These are phyloP conservation scores for Neurospora sp. DNA, from an alignment of 495 filamentous ascomycete species.

Conservation along the genomic window DNA sequence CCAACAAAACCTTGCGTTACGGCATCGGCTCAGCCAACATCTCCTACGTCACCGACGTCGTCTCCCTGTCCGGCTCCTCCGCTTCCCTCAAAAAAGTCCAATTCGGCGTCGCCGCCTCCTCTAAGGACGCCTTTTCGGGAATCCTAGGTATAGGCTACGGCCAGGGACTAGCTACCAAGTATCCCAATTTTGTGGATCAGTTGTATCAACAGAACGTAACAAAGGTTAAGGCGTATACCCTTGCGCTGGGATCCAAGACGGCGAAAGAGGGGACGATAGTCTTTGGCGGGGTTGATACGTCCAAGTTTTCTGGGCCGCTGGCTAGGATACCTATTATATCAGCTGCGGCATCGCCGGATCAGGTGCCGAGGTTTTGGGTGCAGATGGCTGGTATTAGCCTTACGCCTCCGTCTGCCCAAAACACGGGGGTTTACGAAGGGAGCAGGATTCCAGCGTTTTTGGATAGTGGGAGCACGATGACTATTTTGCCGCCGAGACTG, in stretches of 20 bases:
- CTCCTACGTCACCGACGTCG: slow-evolving; percentile 33
- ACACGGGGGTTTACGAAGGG: slow-evolving; percentile 33
- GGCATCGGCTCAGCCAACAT: slow-evolving; percentile 37
- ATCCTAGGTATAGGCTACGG: slow-evolving; percentile 41
- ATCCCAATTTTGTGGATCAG: slow-evolving; percentile 38
- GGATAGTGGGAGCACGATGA: slow-evolving; percentile 82
- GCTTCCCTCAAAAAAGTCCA: slow-evolving; percentile 27
- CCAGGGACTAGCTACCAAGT: slow-evolving; percentile 27
- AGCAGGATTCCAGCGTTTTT: slow-evolving; percentile 59
- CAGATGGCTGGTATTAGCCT: slow-evolving; percentile 50
- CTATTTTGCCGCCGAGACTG: slow-evolving; percentile 67
- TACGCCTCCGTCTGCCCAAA: slow-evolving; percentile 32
- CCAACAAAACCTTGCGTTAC: slow-evolving; percentile 30
- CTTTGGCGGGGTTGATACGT: slow-evolving; percentile 85
- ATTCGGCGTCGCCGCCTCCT: slow-evolving; percentile 34
- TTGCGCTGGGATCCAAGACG: slow-evolving; percentile 38
- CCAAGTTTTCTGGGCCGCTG: slow-evolving; percentile 67
- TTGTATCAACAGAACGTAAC: slow-evolving; percentile 30
- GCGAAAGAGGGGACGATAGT: slow-evolving; percentile 62
- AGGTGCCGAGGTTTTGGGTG: slow-evolving; percentile 44
- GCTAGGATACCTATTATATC: slow-evolving; percentile 56
- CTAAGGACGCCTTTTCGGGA: slow-evolving; percentile 26
- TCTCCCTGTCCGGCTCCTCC: slow-evolving; percentile 29
- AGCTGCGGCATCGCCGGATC: slow-evolving; percentile 30
- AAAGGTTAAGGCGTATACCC: slow-evolving; percentile 35